Evolutionary conservation across 2,329 filamentous ascomycete species (phyloP).

Genomic region (Fusarium scirpi): DNA sequence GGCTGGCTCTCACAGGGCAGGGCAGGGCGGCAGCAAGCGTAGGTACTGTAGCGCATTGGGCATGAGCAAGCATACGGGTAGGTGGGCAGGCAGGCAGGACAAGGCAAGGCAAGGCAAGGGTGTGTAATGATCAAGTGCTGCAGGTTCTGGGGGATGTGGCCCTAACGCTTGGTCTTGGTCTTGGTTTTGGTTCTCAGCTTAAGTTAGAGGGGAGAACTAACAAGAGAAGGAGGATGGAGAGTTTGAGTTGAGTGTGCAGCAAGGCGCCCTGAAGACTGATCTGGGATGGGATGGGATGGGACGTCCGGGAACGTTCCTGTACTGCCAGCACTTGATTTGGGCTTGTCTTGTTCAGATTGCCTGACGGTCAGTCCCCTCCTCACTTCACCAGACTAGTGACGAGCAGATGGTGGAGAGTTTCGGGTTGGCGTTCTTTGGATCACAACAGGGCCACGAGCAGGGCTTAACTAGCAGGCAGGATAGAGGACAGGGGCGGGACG

Average conservation of each 20-base stretch:
- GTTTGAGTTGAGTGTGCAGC: background rate
- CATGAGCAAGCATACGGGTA: conserved; percentile 3
- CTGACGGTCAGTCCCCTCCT: conserved; percentile 38
- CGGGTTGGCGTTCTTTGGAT: conserved; percentile 47
- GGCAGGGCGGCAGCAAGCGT: conserved; percentile 28
- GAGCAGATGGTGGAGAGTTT: conserved; percentile 45
- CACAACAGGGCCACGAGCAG: conserved; percentile 43
- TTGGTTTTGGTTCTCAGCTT: background rate
- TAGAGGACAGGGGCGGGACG: conserved; percentile 8
- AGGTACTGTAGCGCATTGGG: conserved; percentile 6
- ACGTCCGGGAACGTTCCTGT: background rate
- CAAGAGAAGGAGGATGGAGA: background rate
- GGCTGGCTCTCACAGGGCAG: conserved; percentile 22
- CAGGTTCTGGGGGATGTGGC: conserved; percentile 20
- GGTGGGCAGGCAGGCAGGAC: conserved; percentile 3
- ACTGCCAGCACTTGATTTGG: conserved; percentile 8
- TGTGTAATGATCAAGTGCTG: conserved; percentile 14
- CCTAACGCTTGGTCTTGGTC: conserved; percentile 33
- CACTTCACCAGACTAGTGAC: conserved; percentile 25
- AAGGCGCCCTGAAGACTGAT: conserved; percentile 20
- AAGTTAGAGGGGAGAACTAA: conserved; percentile 4
- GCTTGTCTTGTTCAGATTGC: conserved; percentile 14
- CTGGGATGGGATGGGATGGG: background rate
- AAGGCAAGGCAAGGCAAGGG: conserved; percentile 29
- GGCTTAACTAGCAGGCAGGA: conserved; percentile 37